Conservation (phyloP, 371 early-diverging fungal species). For the Gilbertella persicaria region DNA sequence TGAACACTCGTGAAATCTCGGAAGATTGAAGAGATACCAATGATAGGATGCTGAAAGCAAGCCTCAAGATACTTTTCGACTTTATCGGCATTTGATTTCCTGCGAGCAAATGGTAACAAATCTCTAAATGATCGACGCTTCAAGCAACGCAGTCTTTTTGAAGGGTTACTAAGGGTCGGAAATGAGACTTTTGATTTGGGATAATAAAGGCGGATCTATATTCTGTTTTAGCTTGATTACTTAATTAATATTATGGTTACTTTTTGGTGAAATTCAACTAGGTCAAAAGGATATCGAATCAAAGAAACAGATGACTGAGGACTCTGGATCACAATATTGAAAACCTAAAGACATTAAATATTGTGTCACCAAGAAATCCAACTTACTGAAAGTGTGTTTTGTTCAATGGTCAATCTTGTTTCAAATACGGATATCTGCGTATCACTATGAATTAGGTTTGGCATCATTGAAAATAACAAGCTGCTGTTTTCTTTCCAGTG, state of each 20-base stretch:
- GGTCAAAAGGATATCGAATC: slow-evolving; percentile 61
- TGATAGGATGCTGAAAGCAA: slow-evolving; percentile 43
- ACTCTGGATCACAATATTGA: slow-evolving; percentile 58
- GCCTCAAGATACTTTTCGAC: slow-evolving; percentile 45
- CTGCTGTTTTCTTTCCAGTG: neutral
- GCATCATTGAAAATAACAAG: too few species aligned
- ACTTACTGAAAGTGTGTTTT: slow-evolving; percentile 38
- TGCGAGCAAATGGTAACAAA: slow-evolving; percentile 27
- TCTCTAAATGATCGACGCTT: slow-evolving; percentile 34
- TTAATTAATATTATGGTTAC: neutral
- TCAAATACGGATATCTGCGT: slow-evolving; percentile 36
- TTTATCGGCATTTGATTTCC: slow-evolving; percentile 42
- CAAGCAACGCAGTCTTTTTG: slow-evolving; percentile 14
- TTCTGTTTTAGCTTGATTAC: neutral
- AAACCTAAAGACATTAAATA: too few species aligned
- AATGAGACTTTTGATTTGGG: slow-evolving; percentile 43
- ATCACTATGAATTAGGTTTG: neutral
- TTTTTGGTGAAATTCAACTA: slow-evolving; percentile 65
- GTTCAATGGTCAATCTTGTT: slow-evolving; percentile 37
- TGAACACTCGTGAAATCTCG: slow-evolving; percentile 51
- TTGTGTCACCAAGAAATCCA: neutral
- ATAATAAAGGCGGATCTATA: slow-evolving; percentile 41
- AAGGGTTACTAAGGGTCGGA: slow-evolving; percentile 38
- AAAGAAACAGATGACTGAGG: slow-evolving; percentile 48
- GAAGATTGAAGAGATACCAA: slow-evolving; percentile 41